These are phyloP conservation scores for Medicago arabica DNA, from an alignment of 306 rosid genomes.

Conservation along the genomic window DNA sequence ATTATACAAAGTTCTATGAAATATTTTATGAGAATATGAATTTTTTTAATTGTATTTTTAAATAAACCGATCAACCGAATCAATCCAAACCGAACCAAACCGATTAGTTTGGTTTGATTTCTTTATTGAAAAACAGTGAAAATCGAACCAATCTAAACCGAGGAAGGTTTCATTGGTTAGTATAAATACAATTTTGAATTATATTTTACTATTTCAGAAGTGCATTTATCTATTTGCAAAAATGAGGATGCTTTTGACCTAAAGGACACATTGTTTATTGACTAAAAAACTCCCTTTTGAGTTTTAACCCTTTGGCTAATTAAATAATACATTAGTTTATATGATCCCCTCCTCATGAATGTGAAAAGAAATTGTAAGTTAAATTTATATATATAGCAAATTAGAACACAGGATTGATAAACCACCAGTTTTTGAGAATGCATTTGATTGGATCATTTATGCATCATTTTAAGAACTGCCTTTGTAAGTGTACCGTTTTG, in stretches of 20 bases:
- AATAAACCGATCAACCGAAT: too few species aligned
- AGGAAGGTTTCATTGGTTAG: too few species aligned
- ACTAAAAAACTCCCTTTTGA: neutral
- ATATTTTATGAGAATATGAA: too few species aligned
- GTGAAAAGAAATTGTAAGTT: neutral
- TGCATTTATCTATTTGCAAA: neutral
- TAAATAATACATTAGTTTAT: neutral
- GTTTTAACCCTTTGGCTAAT: neutral
- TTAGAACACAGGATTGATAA: neutral
- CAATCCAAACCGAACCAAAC: too few species aligned
- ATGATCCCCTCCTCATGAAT: neutral
- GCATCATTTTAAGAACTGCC: neutral
- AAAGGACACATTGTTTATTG: neutral
- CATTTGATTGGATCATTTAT: slow-evolving; percentile 1
- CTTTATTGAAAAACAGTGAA: too few species aligned
- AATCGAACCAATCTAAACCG: too few species aligned
- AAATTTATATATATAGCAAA: neutral
- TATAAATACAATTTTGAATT: neutral
- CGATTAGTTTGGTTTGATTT: too few species aligned
- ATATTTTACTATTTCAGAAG: neutral
- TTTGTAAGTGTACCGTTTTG: neutral
- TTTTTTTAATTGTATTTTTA: too few species aligned
- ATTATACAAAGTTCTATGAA: too few species aligned
- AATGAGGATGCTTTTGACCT: neutral
- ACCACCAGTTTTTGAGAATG: neutral